Conservation (phyloP, 208 protist species). For the Vickermania ingenoplastis region DNA sequence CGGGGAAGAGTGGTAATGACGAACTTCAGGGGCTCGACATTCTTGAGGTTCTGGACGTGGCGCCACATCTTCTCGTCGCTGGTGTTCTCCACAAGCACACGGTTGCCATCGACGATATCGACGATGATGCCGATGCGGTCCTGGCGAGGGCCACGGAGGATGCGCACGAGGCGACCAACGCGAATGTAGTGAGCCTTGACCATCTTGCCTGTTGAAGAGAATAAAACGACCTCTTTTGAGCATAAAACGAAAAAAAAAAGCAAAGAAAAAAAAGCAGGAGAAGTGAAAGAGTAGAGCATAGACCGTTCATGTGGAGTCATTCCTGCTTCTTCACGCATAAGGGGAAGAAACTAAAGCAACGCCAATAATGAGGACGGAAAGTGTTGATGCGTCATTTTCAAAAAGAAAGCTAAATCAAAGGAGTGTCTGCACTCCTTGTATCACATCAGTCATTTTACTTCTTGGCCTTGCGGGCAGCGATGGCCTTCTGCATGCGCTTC, state of each 20-base stretch:
- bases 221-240: slow-evolving; percentile 2
- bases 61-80: slow-evolving; percentile 84
- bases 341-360: no score
- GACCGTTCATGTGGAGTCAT: background rate
- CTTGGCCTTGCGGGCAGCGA: slow-evolving; percentile 35
- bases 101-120: slow-evolving; percentile 86
- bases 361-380: no score
- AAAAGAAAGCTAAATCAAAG: no score
- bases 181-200: slow-evolving; percentile 47
- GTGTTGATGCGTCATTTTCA: no score
- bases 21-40: slow-evolving; percentile 82
- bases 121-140: slow-evolving; percentile 43
- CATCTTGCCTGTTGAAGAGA: slow-evolving; percentile 6
- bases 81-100: slow-evolving; percentile 86
- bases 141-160: slow-evolving; percentile 31
- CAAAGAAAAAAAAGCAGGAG: slow-evolving; percentile 1
- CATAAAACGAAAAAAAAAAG: background rate
- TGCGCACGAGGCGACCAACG: slow-evolving; percentile 36
- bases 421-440: no score
- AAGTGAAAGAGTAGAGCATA: background rate
- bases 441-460: slow-evolving; percentile 1
- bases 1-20: slow-evolving; percentile 33
- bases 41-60: slow-evolving; percentile 85
- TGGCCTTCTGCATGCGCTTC: slow-evolving; percentile 86
- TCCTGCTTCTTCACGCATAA: no score